Percentiles rank a stretch among this genome's conserved stretches.
These are phyloP conservation scores for Colletotrichum chlorophyti DNA, from an alignment of 2,329 filamentous ascomycete genomes.

Conservation along the genomic window DNA sequence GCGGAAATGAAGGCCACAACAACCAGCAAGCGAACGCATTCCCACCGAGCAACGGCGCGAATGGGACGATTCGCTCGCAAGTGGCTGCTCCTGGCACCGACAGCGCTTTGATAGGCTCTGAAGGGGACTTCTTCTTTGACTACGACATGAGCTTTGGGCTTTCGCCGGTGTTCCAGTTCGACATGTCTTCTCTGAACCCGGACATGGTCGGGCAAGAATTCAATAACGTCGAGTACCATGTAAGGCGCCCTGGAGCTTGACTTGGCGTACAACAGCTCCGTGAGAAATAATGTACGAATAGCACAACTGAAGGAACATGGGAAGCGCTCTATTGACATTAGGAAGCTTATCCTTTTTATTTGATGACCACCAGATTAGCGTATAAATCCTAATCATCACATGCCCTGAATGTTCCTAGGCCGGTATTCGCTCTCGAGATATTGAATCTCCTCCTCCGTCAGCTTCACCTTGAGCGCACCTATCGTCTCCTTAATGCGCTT, in stretches of 20 bases:
- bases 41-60: background rate
- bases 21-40: background rate
- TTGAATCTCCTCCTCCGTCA: slow-evolving; percentile 30
- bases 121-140: slow-evolving; percentile 29
- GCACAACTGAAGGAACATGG: no score
- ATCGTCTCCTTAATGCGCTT: slow-evolving; percentile 68
- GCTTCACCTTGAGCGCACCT: slow-evolving; percentile 11
- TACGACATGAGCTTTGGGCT: slow-evolving; percentile 38
- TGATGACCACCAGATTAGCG: no score
- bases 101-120: slow-evolving; percentile 8
- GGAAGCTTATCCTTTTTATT: no score
- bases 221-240: slow-evolving; percentile 3
- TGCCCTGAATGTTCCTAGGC: slow-evolving; percentile 48
- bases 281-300: no score
- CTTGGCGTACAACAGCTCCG: no score
- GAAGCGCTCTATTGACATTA: no score
- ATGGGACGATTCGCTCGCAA: background rate
- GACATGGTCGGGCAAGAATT: slow-evolving; percentile 11
- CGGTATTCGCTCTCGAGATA: slow-evolving; percentile 62
- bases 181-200: slow-evolving; percentile 29
- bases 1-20: background rate
- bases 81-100: background rate
- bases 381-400: slow-evolving; percentile 25
- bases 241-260: background rate
- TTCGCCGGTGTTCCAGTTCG: slow-evolving; percentile 38